These are phyloP conservation scores for Rhodotorula diobovata DNA, from an alignment of 768 basidiomycete species.

Conservation along the genomic window DNA sequence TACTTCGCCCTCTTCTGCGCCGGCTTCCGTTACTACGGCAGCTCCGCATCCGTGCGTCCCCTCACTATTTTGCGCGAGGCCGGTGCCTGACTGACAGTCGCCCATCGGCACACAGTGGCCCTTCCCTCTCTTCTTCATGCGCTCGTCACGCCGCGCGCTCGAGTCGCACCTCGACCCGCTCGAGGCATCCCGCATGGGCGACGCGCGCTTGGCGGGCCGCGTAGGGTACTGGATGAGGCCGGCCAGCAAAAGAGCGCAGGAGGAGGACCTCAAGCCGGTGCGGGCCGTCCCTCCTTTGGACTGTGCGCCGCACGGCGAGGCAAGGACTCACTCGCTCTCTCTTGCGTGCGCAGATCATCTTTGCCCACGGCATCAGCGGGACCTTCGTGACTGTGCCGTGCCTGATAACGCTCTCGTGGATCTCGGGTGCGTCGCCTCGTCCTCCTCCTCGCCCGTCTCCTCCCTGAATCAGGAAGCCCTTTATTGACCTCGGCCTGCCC, in stretches of 20 bases:
- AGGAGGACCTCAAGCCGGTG: conserved; percentile 20
- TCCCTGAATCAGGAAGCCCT: no score
- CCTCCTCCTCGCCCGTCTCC: not conserved
- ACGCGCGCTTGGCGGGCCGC: not conserved
- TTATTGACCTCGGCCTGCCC: no score
- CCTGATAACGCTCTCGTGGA: not conserved
- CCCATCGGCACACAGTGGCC: conserved; percentile 7
- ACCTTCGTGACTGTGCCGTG: conserved; percentile 5
- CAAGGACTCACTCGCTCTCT: not conserved
- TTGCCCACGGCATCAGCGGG: conserved; percentile 35
- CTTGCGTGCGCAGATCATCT: conserved; percentile 3
- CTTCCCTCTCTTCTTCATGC: conserved; percentile 17
- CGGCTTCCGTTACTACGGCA: conserved; percentile 35
- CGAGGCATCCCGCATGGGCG: conserved; percentile 20
- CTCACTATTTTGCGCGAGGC: not conserved
- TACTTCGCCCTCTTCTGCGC: conserved; percentile 6
- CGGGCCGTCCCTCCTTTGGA: not conserved
- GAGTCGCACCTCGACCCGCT: conserved; percentile 18
- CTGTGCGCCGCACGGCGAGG: not conserved
- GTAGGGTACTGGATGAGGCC: conserved; percentile 31
- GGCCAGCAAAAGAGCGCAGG: not conserved
- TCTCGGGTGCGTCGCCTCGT: not conserved
- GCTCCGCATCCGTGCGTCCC: not conserved
- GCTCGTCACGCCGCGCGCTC: conserved; percentile 21
- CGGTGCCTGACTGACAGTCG: not conserved